Evolutionary conservation across 2,329 filamentous ascomycete species (phyloP).

Genomic region (Exophiala dermatitidis): DNA sequence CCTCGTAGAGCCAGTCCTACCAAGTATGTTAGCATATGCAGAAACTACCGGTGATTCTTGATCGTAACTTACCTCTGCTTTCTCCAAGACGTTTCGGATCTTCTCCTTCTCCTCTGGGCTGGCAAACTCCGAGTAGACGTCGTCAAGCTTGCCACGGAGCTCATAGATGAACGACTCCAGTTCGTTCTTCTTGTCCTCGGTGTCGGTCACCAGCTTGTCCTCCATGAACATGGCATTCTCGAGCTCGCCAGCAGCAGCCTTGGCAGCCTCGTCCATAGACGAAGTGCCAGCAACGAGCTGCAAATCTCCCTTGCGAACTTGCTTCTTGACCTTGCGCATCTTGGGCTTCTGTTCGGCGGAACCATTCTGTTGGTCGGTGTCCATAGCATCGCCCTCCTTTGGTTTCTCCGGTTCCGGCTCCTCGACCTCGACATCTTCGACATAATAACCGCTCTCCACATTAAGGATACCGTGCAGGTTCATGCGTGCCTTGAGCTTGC

Average conservation of each 20-base stretch:
- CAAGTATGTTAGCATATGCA: conserved; percentile 24
- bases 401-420: conserved; percentile 76
- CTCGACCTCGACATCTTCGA: conserved; percentile 95
- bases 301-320: conserved; percentile 93
- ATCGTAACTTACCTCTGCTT: conserved; percentile 64
- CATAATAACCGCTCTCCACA: conserved; percentile 93
- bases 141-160: conserved; percentile 88
- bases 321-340: conserved; percentile 98
- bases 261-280: conserved; percentile 63
- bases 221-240: conserved; percentile 92
- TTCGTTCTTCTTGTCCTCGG: conserved; percentile 99
- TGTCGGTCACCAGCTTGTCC: conserved; percentile 96
- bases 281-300: conserved; percentile 77
- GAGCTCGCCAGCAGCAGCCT: conserved; percentile 65
- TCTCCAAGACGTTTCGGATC: conserved; percentile 73
- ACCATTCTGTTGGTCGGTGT: conserved; percentile 61
- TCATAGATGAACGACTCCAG: conserved; percentile 97
- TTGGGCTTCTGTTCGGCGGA: conserved; percentile 64
- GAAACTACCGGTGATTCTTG: neutral
- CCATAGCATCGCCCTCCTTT: conserved; percentile 68
- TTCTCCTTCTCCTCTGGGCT: conserved; percentile 88
- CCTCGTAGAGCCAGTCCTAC: conserved; percentile 97
- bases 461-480: conserved; percentile 96
- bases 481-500: conserved; percentile 95
- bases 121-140: conserved; percentile 80